Base-by-base conservation (phyloP, 2,329 filamentous ascomycete genomes). In the Periglandula ipomoeae region DNA sequence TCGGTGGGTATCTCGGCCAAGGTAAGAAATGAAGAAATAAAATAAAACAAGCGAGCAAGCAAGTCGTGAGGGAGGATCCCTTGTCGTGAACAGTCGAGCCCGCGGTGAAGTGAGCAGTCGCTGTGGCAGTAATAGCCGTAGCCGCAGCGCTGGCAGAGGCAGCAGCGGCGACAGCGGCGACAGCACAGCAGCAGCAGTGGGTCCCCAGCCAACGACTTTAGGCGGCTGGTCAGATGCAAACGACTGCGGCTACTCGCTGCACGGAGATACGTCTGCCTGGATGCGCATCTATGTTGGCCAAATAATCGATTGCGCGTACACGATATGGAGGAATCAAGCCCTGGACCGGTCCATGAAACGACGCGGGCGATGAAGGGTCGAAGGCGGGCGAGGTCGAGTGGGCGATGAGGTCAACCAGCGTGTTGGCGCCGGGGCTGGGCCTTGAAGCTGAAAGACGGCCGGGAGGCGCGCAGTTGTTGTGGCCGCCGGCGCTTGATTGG, bases 401-500 rank as follows among this genome's bases (percentile, higher is more conserved):
- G 27, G 9, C 8, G 45, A 23, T 38, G 44, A 41, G 49, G 49
- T 26, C 37, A 49, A 19, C 11, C 39, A 26, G 15, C 35, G 7
- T 38, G n/a, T n/a, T 38, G 35, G 15, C 35, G 35, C 35, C 35
- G 27, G 10, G 35, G 11, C 35, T 19, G n/a, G 35, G 39, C 20
- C 39, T 24, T 41, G 39, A 41, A 23, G 39, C 39, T 41, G 39
- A 26, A n/a, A 27, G 17, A 26, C 13, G 39, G 39, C n/a, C 39
- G 20, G 24, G 19, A 15, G 44, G 50, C 47, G 50, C 43, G 46
- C 40, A 47, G 49, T 51, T 50, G 54, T 51, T 55, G 48, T 55
- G 48, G 44, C 47, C 46, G 43, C 45, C 17, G 38, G 30, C 26
- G 49, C 46, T 32, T 55, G 53, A 56, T 56, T 56, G 52, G 54